Percentiles rank a stretch among this genome's conserved stretches.
These are phyloP conservation scores for Barnettozyma siamensis DNA, from an alignment of 805 yeast species.

Conservation along the genomic window DNA sequence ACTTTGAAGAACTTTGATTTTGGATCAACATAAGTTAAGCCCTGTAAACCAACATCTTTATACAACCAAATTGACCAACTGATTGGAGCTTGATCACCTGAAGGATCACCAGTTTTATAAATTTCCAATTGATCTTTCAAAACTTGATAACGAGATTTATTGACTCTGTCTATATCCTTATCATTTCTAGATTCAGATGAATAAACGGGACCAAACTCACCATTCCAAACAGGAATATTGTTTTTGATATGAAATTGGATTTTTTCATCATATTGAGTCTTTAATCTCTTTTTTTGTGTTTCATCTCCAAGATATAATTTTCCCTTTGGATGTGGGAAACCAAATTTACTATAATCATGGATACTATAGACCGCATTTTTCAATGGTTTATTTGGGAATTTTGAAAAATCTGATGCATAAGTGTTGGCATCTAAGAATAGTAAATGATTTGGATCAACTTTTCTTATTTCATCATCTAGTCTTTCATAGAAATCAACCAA, in stretches of 20 bases:
- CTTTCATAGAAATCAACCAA: slow-evolving; percentile 35
- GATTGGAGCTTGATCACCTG: slow-evolving; percentile 40
- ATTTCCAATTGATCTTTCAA: slow-evolving; percentile 41
- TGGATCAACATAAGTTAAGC: slow-evolving; percentile 41
- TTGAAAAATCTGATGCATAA: slow-evolving; percentile 44
- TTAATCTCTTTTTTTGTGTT: slow-evolving; percentile 32
- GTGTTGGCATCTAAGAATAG: slow-evolving; percentile 47
- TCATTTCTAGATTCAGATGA: slow-evolving; percentile 41
- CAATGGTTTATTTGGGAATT: slow-evolving; percentile 35
- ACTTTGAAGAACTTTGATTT: slow-evolving; percentile 37
- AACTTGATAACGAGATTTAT: slow-evolving; percentile 35
- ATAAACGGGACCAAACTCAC: slow-evolving; percentile 49
- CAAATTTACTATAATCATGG: slow-evolving; percentile 41
- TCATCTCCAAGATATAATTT: slow-evolving; percentile 31
- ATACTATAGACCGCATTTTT: slow-evolving; percentile 44
- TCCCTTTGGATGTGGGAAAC: slow-evolving; percentile 35
- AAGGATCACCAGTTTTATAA: slow-evolving; percentile 41
- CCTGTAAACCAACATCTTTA: slow-evolving; percentile 49
- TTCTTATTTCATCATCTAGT: slow-evolving; percentile 35
- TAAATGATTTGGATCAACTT: slow-evolving; percentile 43
- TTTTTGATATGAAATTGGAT: slow-evolving; percentile 35
- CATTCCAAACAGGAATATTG: slow-evolving; percentile 48
- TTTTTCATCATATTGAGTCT: slow-evolving; percentile 36
- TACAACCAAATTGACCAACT: slow-evolving; percentile 50
- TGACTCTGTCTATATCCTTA: slow-evolving; percentile 31